Base-by-base conservation (phyloP, 495 filamentous ascomycete genomes). In the Penicillium arizonense region DNA sequence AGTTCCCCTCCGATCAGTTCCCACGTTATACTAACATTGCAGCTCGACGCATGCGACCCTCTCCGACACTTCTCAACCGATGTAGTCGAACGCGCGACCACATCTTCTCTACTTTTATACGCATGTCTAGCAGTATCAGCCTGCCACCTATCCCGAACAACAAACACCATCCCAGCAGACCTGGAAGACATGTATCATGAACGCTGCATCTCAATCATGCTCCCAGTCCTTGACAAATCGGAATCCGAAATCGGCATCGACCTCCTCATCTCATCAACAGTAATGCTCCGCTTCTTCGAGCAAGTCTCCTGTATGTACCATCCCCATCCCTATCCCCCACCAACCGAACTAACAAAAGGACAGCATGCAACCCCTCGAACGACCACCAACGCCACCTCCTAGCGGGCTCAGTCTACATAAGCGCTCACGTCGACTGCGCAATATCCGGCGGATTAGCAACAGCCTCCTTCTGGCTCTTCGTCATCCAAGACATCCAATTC, bases 401-500 rank as follows among this genome's bases (percentile, higher is more conserved):
- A 28, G 72, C 72, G 13, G 72, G 72, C 5, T 75, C 72, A 0
- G 72, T 75, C n/a, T 76, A 73, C 35, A 70, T 76, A 48, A 70
- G 69, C 44, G 70, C 72, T 2, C 71, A 73, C 14, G 64, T 71
- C 4, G 69, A 72, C 55, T 73, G 66, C 38, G 72, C 72, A 1
- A 67, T 69, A 28, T 69, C 68, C 11, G 63, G 66, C 10, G 69
- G 71, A 4, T 64, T 76, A 32, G 65, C 69, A 1, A 68, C 72
- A 14, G 69, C 72, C 3, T 71, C 72, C 0, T 76, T 76, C 59
- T 76, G 72, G 72, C 63, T 69, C 21, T 76, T 71, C 42, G 71
- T 76, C 1, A 71, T 71, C 53, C 72, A 76, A 48, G 72, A 76
- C 53, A 71, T 76, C 24, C 71, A 76, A 30, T 70, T 70, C 52